Evolutionary conservation across 2,329 filamentous ascomycete species (phyloP), one percentile per base, ranked within the genome.

Genomic region (Chalaropsis ovoidea): DNA sequence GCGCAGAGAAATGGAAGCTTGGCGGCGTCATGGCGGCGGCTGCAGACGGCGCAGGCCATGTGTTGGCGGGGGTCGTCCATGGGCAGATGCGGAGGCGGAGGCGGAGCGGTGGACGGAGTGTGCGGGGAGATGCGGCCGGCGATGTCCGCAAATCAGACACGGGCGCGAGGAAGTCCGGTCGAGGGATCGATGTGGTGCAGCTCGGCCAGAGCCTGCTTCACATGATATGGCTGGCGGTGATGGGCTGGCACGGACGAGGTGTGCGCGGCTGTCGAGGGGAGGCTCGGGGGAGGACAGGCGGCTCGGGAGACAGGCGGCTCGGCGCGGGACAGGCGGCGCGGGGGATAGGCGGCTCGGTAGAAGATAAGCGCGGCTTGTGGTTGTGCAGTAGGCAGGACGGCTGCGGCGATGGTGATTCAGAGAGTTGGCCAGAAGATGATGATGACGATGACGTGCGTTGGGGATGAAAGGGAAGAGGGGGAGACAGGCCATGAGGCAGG

Each of bases 1-100:
- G 82, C 77, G 73, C 88, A 91, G 70, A 88, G 78, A 70, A 89
- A 87, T 13, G 83, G 83, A 65, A 85, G 74, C 71, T 78, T 81
- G 69, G 79, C 76, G n/a, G 79, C 70, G 69, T 81, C 79, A 74
- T 82, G 77, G 71, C 76, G 73, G 71, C 82, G 78, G 74, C 78
- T 77, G 74, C 87, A 90, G 73, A 88, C 82, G 73, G 85, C 81
- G 77, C 87, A 90, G 72, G 45, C 17, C 22, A 62, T 27, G 27
- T 42, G 42, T 8, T 31, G 54, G n/a, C 19, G 24, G 3, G 17
- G 27, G 15, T 11, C 31, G 13, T 8, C 43, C 43, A 62, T 62
- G 24, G 13, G 17, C 22, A n/a, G 52, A n/a, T 11, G 8, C 24
- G 54, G 17, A 8, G 22, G 11, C 24, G 27, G 8, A n/a, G 27